Conservation (phyloP, 2,329 filamentous ascomycete genomes). For the Bisporella sp. region DNA sequence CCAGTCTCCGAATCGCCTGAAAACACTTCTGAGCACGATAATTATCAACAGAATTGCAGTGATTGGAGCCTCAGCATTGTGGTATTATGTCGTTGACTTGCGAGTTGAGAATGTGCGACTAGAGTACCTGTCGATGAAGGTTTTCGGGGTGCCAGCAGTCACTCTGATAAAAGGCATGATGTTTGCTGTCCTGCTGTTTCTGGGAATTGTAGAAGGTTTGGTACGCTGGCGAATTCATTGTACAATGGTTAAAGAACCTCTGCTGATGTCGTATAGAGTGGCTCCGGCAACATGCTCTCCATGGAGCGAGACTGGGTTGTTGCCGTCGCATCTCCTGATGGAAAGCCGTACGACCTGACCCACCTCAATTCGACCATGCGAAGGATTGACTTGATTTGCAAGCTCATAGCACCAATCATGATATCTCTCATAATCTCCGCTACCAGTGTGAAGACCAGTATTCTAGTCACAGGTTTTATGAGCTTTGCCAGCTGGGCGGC, state of each 20-base stretch:
- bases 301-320: conserved; percentile 42
- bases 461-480: conserved; percentile 38
- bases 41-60: conserved; percentile 34
- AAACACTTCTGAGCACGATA: conserved; percentile 35
- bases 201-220: conserved; percentile 36
- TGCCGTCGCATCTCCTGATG: conserved; percentile 27
- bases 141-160: too few relatives aligned
- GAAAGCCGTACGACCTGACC: conserved; percentile 31
- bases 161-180: conserved; percentile 22
- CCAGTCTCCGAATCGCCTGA: conserved; percentile 31
- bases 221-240: too few relatives aligned
- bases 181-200: conserved; percentile 30
- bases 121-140: too few relatives aligned
- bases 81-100: conserved; percentile 29
- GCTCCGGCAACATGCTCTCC: conserved; percentile 36
- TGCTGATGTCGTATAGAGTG: conserved; percentile 15
- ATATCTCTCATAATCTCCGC: conserved; percentile 40
- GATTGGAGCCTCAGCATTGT: conserved; percentile 33
- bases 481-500: conserved; percentile 35
- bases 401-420: conserved; percentile 44
- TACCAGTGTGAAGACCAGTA: conserved; percentile 35
- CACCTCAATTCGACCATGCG: conserved; percentile 47
- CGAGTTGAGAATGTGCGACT: too few relatives aligned
- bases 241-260: too few relatives aligned
- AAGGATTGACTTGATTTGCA: conserved; percentile 50